phyloP scores from a whole-genome alignment of 352 stramenopile species.

The Phytophthora aleatoria region DNA sequence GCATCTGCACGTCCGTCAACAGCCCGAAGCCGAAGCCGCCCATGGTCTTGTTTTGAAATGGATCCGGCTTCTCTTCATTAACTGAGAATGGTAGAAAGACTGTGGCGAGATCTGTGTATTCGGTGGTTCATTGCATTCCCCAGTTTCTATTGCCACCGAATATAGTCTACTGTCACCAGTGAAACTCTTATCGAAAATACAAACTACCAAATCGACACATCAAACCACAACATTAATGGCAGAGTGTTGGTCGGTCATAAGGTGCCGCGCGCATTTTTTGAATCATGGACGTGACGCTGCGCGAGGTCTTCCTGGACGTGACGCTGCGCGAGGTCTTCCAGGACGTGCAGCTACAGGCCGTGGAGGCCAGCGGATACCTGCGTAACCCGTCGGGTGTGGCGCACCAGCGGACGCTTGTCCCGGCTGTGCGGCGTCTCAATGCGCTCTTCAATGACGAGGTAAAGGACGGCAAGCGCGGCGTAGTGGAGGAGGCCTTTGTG shows the following conservation, averaged over 20 bases:
- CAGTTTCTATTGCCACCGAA: background rate
- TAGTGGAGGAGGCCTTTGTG: constrained; percentile 59
- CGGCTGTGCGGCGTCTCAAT: constrained; percentile 54
- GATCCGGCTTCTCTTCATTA: no score
- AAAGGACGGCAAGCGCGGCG: constrained; percentile 31
- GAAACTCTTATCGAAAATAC: background rate
- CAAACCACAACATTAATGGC: background rate
- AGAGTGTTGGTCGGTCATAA: background rate
- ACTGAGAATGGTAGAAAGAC: background rate
- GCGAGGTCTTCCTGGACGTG: constrained; percentile 70
- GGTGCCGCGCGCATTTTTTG: background rate
- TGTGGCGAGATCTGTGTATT: background rate
- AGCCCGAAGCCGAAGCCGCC: constrained; percentile 66
- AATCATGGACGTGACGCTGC: constrained; percentile 41
- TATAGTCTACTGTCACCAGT: background rate
- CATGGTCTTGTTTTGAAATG: background rate
- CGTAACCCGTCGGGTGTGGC: constrained; percentile 28
- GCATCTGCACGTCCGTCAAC: constrained; percentile 73
- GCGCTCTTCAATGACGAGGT: constrained; percentile 61
- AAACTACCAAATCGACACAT: background rate
- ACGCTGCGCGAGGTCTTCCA: constrained; percentile 67
- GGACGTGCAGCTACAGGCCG: constrained; percentile 65
- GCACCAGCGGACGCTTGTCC: constrained; percentile 49
- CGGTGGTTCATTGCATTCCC: background rate
- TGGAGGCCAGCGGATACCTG: constrained; percentile 54